Evolutionary conservation across 2,329 filamentous ascomycete genomes (phyloP), one percentile per base, ranked within the genome.

Genomic region (Zarea fungicola): DNA sequence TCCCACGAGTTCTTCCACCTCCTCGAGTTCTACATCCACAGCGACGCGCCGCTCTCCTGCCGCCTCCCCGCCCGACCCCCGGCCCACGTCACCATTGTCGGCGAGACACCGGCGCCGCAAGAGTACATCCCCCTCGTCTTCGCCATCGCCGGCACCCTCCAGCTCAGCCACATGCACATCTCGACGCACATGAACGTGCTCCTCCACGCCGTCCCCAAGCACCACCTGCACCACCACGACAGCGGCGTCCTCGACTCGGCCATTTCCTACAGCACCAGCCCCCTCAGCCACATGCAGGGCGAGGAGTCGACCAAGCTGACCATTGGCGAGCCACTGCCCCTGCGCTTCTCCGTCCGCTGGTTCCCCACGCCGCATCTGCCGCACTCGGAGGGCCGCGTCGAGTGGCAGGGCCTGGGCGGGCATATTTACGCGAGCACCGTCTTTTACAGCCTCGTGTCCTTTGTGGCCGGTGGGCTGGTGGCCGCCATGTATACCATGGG

Each of bases 21-120:
- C 44, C 84, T 92, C 72, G 88, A 97, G 72, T 97, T 96, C 77
- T 97, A 97, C 77, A 85, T 97, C 66, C 93, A 97, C 76, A 90
- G 87, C 72, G 93, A 99, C 69, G 91, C 90, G 16, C 93, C 93
- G 9, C 77, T 97, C 42, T 84, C 89, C 48, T 99, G 93, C 69
- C 91, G 93, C 45, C 81, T 97, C 13, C 89, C 92, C 23, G 81
- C 89, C 0, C 83, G 85, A 7, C 92, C 92, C 0, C 64, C 76
- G 11, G 68, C 72, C 7, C 73, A 79, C 54, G 66, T 80, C 55
- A 74, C 80, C 60, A 67, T 76, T 28, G 65, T 81, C 7, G 78
- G 76, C 64, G 76, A 76, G 63, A 65, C 66, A 54, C 68, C 68
- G 2, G 66, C 69, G 29, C 68, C 67, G 50, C 74, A 73, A 49